These are phyloP conservation scores for Cylindrotheca fusiformis DNA, from an alignment of 108 stramenopile genomes.

Conservation along the genomic window DNA sequence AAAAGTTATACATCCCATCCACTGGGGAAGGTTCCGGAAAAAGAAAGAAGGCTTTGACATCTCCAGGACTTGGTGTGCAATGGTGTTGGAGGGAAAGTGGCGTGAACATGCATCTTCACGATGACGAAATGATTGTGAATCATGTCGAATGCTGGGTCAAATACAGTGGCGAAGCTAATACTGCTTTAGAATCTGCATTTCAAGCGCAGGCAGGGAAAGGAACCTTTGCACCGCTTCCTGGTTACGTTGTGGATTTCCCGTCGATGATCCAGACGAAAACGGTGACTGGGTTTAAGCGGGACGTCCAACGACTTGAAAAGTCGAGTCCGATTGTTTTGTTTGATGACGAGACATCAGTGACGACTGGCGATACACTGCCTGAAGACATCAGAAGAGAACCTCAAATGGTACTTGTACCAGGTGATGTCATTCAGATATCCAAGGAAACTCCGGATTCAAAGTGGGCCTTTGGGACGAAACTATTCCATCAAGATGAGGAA, in stretches of 20 bases:
- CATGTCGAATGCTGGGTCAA: not conserved
- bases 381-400: conserved; percentile 9
- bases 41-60: not conserved
- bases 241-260: not conserved
- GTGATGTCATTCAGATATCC: conserved; percentile 17
- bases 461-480: conserved; percentile 23
- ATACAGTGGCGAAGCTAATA: not conserved
- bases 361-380: not conserved
- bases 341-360: not conserved
- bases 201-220: not conserved
- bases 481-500: conserved; percentile 14
- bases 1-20: conserved; percentile 5
- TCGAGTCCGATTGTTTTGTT: not conserved
- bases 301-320: not conserved
- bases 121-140: not conserved
- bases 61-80: too few relatives aligned
- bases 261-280: not conserved
- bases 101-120: not conserved
- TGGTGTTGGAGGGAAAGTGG: not conserved
- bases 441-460: not conserved
- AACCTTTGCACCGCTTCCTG: not conserved
- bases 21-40: not conserved
- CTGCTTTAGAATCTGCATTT: not conserved
- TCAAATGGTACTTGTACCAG: conserved; percentile 14
- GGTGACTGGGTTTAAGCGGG: not conserved